phyloP scores from a whole-genome alignment of 768 basidiomycete genomes.

The Sporobolomyces pararoseus region DNA sequence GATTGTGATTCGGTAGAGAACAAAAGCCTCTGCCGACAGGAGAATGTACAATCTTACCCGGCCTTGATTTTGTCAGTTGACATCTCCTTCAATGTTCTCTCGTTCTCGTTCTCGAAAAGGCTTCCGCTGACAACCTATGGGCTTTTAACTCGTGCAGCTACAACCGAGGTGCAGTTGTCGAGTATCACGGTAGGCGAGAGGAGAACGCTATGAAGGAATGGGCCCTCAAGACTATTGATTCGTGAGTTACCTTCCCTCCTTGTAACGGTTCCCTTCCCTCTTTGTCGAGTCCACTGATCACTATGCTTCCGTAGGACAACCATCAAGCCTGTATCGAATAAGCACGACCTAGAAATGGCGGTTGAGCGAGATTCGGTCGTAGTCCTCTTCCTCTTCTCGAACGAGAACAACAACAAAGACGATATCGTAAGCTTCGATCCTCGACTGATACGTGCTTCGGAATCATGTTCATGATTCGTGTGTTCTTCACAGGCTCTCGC shows the following conservation, averaged over 20 bases:
- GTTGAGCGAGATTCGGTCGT: constrained; percentile 55
- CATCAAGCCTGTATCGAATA: constrained; percentile 11
- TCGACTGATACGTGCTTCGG: neutral
- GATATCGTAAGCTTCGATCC: constrained; percentile 48
- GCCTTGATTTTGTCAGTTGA: constrained; percentile 65
- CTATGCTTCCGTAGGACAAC: constrained; percentile 26
- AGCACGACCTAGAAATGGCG: constrained; percentile 31
- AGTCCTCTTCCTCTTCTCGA: constrained; percentile 60
- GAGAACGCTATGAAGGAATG: constrained; percentile 69
- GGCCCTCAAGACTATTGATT: constrained; percentile 66
- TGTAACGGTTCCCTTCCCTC: too few relatives aligned
- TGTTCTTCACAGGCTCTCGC: constrained; percentile 56
- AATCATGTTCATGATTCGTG: too few relatives aligned
- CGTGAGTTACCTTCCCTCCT: constrained; percentile 57
- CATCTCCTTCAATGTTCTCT: neutral
- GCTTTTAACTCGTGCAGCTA: constrained; percentile 45
- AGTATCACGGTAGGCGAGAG: constrained; percentile 71
- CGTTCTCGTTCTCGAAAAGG: neutral
- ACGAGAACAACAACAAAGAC: constrained; percentile 45
- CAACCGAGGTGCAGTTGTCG: constrained; percentile 59
- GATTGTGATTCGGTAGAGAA: constrained; percentile 70
- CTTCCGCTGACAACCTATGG: neutral
- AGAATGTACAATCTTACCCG: constrained; percentile 76
- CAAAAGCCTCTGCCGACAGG: constrained; percentile 60
- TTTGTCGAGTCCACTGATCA: too few relatives aligned